phyloP scores from a whole-genome alignment of 768 basidiomycete species.

The Psilocybe azurescens region DNA sequence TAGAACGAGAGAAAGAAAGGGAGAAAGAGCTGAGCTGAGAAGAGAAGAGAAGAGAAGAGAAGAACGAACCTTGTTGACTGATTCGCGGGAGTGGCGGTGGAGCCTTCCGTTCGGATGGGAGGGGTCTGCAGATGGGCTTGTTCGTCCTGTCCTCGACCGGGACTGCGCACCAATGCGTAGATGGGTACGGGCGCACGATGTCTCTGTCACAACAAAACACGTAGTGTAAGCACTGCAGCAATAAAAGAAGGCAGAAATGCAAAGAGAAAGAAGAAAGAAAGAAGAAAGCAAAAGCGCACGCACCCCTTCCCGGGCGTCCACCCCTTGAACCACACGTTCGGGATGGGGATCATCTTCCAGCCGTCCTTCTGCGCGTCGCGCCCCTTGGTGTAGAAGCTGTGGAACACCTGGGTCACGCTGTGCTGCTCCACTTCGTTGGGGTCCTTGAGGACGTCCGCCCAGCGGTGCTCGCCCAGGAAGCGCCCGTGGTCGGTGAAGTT shows the following conservation, averaged over 20 bases:
- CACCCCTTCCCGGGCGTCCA: slow-evolving; percentile 42
- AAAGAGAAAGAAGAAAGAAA: background rate
- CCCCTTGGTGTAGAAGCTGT: slow-evolving; percentile 44
- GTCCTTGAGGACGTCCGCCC: slow-evolving; percentile 48
- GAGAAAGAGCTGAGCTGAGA: background rate
- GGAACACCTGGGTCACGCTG: slow-evolving; percentile 45
- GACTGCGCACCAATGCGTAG: slow-evolving; percentile 42
- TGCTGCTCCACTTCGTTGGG: slow-evolving; percentile 42
- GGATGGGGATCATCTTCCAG: slow-evolving; percentile 54
- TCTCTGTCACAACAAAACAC: slow-evolving; percentile 16
- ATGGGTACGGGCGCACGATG: slow-evolving; percentile 45
- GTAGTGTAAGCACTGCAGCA: no score
- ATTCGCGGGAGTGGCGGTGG: slow-evolving; percentile 34
- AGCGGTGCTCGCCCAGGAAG: slow-evolving; percentile 57
- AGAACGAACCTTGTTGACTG: slow-evolving; percentile 30
- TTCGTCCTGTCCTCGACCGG: slow-evolving; percentile 49
- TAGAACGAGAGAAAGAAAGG: background rate
- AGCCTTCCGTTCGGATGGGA: slow-evolving; percentile 41
- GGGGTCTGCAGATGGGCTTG: slow-evolving; percentile 48
- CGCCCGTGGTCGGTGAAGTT: slow-evolving; percentile 36
- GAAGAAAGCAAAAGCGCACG: slow-evolving; percentile 12
- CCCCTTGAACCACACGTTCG: slow-evolving; percentile 46
- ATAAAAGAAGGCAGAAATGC: no score
- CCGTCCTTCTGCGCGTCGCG: slow-evolving; percentile 56
- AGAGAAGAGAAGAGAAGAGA: background rate